Percentiles rank a stretch among this genome's conserved stretches.
Evolutionary conservation across 768 basidiomycete species (phyloP).

Genomic region (Lactifluus piperatus): DNA sequence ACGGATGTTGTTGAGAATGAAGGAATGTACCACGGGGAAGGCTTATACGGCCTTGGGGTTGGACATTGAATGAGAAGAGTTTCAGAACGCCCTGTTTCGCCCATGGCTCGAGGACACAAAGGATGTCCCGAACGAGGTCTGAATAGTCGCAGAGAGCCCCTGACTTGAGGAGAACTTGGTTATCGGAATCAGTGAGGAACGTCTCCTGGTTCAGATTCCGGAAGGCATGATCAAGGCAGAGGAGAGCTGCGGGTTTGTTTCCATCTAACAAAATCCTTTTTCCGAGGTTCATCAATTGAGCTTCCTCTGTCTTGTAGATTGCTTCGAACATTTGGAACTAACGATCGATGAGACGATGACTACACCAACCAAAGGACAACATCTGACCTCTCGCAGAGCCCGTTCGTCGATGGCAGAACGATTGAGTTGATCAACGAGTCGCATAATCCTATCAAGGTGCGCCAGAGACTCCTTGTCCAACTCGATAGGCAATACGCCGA

Average conservation of each 20-base stretch:
- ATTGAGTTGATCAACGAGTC: neutral
- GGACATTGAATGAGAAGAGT: conserved; percentile 5
- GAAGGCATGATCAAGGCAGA: conserved; percentile 15
- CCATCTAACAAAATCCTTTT: neutral
- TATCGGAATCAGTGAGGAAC: neutral
- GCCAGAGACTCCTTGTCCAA: neutral
- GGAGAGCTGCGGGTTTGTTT: conserved; percentile 9
- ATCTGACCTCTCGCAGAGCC: neutral
- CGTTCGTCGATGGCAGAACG: neutral
- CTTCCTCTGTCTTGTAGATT: neutral
- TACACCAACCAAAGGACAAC: neutral
- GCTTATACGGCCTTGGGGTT: conserved; percentile 1
- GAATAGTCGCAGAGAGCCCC: conserved; percentile 1
- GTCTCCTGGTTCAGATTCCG: neutral
- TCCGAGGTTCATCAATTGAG: neutral
- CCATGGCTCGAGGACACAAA: neutral
- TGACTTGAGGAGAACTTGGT: neutral
- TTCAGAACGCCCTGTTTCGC: neutral
- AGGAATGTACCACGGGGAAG: conserved; percentile 8
- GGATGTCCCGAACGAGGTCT: neutral
- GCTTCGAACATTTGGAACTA: conserved; percentile 13
- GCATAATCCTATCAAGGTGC: neutral
- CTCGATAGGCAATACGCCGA: conserved; percentile 20
- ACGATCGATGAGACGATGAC: neutral
- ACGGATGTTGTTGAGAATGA: neutral